A percentile compares a stretch with the other conserved stretches of the same genome.
phyloP scores from a whole-genome alignment of 805 yeast genomes.

The Priceomyces castillae region DNA sequence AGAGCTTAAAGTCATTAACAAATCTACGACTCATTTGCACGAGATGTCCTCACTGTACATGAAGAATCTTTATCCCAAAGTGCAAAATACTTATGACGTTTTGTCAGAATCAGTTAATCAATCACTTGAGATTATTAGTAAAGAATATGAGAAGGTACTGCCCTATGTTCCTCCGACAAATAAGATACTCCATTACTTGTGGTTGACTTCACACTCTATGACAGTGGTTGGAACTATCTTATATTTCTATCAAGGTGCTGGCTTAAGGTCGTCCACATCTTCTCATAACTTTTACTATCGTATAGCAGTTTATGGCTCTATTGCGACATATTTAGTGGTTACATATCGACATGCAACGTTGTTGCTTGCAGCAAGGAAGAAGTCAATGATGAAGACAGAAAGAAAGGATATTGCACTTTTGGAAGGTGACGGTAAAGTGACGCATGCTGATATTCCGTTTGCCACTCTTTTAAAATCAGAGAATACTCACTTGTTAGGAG shows the following conservation, averaged over 20 bases:
- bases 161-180: neutral
- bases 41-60: neutral
- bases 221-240: conserved; percentile 8
- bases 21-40: neutral
- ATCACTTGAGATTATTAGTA: neutral
- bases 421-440: neutral
- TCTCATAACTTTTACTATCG: neutral
- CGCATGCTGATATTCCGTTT: conserved; percentile 13
- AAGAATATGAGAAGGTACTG: neutral
- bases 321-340: conserved; percentile 19
- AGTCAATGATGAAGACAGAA: neutral
- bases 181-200: conserved; percentile 8
- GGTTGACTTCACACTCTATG: conserved; percentile 11
- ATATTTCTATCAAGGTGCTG: conserved; percentile 1
- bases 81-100: neutral
- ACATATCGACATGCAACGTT: conserved; percentile 14
- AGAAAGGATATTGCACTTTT: neutral
- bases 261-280: neutral
- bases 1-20: conserved; percentile 4
- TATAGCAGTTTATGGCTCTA: neutral
- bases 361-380: neutral
- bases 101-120: neutral
- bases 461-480: conserved; percentile 26
- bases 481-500: conserved; percentile 24
- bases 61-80: neutral